Evolutionary conservation across 2,329 filamentous ascomycete species (phyloP).

Genomic region (Apiospora arundinis): DNA sequence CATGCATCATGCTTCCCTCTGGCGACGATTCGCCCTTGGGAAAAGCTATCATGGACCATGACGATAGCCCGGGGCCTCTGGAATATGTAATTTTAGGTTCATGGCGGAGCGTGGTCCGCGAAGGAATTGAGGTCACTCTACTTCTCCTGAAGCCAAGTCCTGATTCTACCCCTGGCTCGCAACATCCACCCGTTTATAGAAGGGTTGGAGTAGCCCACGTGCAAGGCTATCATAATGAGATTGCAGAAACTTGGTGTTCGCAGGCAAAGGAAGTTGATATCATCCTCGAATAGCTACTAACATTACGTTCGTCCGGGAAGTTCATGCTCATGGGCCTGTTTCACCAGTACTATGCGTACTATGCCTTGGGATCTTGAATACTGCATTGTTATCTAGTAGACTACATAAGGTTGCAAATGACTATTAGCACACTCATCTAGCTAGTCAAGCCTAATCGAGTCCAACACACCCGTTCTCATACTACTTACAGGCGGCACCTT

Average conservation of each 20-base stretch:
- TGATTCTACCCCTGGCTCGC: not conserved
- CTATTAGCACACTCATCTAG: not conserved
- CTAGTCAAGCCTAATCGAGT: not conserved
- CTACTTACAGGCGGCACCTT: conserved; percentile 3
- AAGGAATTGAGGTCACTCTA: not conserved
- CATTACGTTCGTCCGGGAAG: not conserved
- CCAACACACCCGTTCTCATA: not conserved
- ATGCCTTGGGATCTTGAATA: not conserved
- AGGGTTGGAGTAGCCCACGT: not conserved
- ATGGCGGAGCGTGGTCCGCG: not conserved
- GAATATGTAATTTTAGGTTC: not conserved
- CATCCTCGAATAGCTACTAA: not conserved
- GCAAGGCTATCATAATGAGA: not conserved
- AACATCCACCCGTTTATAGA: not conserved
- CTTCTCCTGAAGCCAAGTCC: not conserved
- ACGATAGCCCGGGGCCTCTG: not conserved
- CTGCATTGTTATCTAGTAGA: not conserved
- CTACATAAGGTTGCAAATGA: not conserved
- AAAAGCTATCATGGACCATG: not conserved
- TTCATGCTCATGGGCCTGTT: too few species aligned
- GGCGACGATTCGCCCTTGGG: not conserved
- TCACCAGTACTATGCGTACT: too few species aligned
- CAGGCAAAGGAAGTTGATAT: not conserved
- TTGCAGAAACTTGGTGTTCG: not conserved
- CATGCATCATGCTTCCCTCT: not conserved